Base-by-base conservation (phyloP, 208 protist species). In the Crithidia expoeki region DNA sequence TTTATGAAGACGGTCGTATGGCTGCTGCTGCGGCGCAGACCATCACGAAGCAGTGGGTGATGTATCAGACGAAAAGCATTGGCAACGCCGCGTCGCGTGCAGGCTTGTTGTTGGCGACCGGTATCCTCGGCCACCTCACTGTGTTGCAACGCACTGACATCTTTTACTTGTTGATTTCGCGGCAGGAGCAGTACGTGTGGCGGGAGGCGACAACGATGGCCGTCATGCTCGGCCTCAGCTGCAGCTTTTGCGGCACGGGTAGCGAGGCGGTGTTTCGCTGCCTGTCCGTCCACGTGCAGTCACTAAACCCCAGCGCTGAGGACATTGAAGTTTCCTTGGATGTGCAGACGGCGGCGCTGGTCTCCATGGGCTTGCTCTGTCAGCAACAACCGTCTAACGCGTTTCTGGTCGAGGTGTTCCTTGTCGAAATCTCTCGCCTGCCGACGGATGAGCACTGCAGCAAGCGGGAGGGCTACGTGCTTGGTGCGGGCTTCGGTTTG, bases 361-460 rank as follows among this genome's bases (percentile, higher is more conserved):
- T 92, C 21, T 84, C 85, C 28, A 88, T 96, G 59, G 91, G 91
- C 4, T 52, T 96, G 32, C 77, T 96, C 30, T 85, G 86, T 63
- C 85, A 92, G 70, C 76, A 74, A 49, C 53, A 69, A 16, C 76
- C 83, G 12, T 83, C 80, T 7, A 89, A 92, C 68, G 60, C 72
- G 10, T 94, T 96, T 36, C 79, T 96, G 12, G 84, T 92, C 12
- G 88, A 96, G 50, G 85, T 94, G 57, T 72, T 93, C 36, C 77
- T 94, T n/a, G 78, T 81, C 21, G 86, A 96, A 80, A 93, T 96
- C 59, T 92, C 88, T 36, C 86, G 91, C 19, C 62, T 93, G 68
- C 91, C 91, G 21, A 90, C 91, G 2, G 91, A 96, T 72, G 91
- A 93, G 72, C 91, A 96, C 76, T 96, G 85, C 71, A 76, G 76